Evolutionary conservation across 495 filamentous ascomycete species (phyloP).

Genomic region (Penicillium cataractarum): DNA sequence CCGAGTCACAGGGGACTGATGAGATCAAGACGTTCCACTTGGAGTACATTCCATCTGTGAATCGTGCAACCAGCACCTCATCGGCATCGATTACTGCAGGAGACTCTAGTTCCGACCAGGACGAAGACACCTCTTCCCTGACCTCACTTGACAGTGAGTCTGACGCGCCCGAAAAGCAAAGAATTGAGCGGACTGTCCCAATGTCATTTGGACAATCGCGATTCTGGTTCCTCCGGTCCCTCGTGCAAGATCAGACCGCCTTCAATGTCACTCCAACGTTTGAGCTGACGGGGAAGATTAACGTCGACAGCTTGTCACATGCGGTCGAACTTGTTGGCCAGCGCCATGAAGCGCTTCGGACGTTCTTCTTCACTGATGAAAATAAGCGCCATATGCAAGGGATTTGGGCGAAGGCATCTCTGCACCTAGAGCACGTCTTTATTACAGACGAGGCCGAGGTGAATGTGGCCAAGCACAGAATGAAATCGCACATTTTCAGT

Average conservation of each 20-base stretch:
- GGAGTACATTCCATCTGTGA: slow-evolving; percentile 7
- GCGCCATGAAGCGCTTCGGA: slow-evolving; percentile 51
- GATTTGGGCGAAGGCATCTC: slow-evolving; percentile 20
- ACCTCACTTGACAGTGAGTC: slow-evolving; percentile 9
- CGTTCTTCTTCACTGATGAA: slow-evolving; percentile 37
- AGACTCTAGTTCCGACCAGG: slow-evolving; percentile 23
- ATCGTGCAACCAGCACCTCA: slow-evolving; percentile 13
- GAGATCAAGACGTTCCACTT: slow-evolving; percentile 7
- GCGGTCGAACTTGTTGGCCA: slow-evolving; percentile 35
- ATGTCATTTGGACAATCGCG: slow-evolving; percentile 48
- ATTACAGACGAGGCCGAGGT: slow-evolving; percentile 19
- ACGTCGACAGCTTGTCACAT: slow-evolving; percentile 25
- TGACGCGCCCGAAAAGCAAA: background rate
- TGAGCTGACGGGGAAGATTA: slow-evolving; percentile 24
- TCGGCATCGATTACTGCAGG: slow-evolving; percentile 13
- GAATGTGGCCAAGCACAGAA: slow-evolving; percentile 11
- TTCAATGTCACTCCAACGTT: slow-evolving; percentile 26
- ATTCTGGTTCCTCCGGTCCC: slow-evolving; percentile 19
- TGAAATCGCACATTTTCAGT: slow-evolving; percentile 32
- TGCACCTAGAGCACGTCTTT: slow-evolving; percentile 22
- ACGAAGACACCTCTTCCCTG: slow-evolving; percentile 17
- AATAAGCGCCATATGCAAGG: slow-evolving; percentile 26
- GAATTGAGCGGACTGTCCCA: slow-evolving; percentile 10
- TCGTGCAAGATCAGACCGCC: slow-evolving; percentile 15
- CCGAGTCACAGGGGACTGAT: background rate